Base-by-base conservation (phyloP, 1,139 yeast genomes). In the Chernovozyma sophiae-reginae region DNA sequence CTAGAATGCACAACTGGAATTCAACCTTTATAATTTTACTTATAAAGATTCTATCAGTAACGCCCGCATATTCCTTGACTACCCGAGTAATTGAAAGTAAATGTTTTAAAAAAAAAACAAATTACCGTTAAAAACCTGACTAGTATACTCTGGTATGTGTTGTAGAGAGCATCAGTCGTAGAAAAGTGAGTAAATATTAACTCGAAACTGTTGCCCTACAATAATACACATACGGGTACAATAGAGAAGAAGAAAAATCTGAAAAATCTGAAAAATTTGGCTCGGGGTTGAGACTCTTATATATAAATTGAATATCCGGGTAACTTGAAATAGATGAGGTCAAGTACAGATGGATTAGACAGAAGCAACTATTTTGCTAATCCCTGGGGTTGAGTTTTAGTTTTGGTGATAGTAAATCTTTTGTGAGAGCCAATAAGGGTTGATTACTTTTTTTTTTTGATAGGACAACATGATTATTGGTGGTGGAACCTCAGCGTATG, bases 181-280 rank as follows among this genome's bases (percentile, higher is more conserved):
- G 65, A 53, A 38, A 36, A 32, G 36, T 35, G 47, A 50, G 48
- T 34, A 18, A n/a, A n/a, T 37, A 30, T 36, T 36, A 47, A 52
- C 46, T 45, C 31, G 29, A 53, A 62, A 56, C 55, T 56, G 66
- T 49, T 56, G 68, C 76, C 72, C 76, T 69, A 70, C 76, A 70
- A 70, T 70, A 70, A 70, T 70, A 70, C 74, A 58, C 69, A 68
- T 68, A 53, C 75, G 54, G 50, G 73, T 69, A 70, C 74, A 68
- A 69, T 67, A 60, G 49, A 49, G 69, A 54, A 43, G 69, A 54
- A 43, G 36, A 49, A 51, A 48, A 44, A 26, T 20, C 28, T 5
- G 32, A 22, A 23, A 28, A 28, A 19, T 26, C 10, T 20, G 10
- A 20, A n/a, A n/a, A n/a, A n/a, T n/a, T n/a, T n/a, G n/a, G n/a